A percentile compares a stretch with the other conserved stretches of the same genome.
Conservation (phyloP, 805 yeast genomes). For the Schizosaccharomyces japonicus region DNA sequence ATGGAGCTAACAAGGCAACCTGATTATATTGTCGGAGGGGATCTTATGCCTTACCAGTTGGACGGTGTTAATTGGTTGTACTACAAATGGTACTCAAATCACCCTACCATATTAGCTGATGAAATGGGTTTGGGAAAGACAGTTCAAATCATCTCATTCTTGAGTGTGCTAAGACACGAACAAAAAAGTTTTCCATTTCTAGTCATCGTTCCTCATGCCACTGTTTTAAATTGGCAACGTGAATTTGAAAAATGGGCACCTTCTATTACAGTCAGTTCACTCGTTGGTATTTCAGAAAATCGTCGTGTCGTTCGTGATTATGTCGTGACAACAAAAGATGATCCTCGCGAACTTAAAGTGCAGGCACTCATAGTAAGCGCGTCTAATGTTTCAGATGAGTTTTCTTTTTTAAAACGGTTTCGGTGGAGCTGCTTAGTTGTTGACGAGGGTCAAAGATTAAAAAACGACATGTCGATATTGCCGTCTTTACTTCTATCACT, state of each 20-base stretch:
- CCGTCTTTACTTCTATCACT: constrained; percentile 22
- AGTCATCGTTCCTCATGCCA: constrained; percentile 90
- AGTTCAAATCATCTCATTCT: constrained; percentile 67
- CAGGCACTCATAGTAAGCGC: neutral
- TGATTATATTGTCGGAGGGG: constrained; percentile 7
- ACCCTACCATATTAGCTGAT: constrained; percentile 41
- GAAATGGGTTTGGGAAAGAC: constrained; percentile 52
- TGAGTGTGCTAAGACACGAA: constrained; percentile 69
- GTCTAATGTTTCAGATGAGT: constrained; percentile 31
- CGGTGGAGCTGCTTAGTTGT: constrained; percentile 66
- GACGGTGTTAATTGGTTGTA: constrained; percentile 11
- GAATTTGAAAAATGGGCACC: constrained; percentile 98
- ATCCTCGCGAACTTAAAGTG: neutral
- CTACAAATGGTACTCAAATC: constrained; percentile 8
- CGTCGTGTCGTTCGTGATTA: neutral
- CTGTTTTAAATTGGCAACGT: constrained; percentile 79
- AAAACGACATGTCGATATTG: constrained; percentile 22
- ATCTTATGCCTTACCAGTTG: constrained; percentile 9
- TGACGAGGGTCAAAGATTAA: constrained; percentile 85
- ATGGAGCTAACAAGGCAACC: constrained; percentile 9
- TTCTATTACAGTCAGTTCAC: constrained; percentile 61
- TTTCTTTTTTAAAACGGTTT: constrained; percentile 25
- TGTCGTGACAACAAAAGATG: neutral
- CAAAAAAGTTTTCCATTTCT: constrained; percentile 51
- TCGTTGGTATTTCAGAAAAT: constrained; percentile 44